A percentile compares a stretch with the other conserved stretches of the same genome.
These are phyloP conservation scores for Candida tallmaniae DNA, from an alignment of 805 yeast species.

Conservation along the genomic window DNA sequence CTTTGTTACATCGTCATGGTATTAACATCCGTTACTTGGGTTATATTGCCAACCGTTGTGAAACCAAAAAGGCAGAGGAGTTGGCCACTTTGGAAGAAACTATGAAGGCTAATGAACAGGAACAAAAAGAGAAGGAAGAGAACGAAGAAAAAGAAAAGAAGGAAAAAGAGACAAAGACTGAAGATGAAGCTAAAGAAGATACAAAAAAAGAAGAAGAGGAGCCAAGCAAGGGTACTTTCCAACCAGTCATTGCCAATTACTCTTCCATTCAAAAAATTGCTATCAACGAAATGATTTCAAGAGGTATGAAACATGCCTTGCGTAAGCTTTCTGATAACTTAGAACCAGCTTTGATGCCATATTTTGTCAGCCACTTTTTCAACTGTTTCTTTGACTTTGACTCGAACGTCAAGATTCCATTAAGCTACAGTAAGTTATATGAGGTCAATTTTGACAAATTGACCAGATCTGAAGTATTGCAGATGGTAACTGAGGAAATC, in stretches of 20 bases:
- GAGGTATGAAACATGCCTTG: conserved; percentile 74
- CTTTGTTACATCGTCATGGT: conserved; percentile 72
- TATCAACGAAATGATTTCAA: conserved; percentile 68
- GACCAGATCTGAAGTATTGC: conserved; percentile 42
- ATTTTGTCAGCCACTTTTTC: conserved; percentile 64
- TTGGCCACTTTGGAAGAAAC: conserved; percentile 15
- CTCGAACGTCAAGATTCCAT: conserved; percentile 36
- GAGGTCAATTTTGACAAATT: conserved; percentile 41
- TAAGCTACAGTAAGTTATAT: conserved; percentile 42
- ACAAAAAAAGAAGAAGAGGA: conserved; percentile 26
- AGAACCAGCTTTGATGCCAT: conserved; percentile 54
- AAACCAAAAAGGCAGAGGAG: conserved; percentile 16
- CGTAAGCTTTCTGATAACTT: conserved; percentile 42
- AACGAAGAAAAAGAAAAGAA: conserved; percentile 21
- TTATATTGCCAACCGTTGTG: conserved; percentile 39
- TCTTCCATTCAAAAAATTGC: conserved; percentile 45
- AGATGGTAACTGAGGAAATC: conserved; percentile 50
- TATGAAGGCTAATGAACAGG: conserved; percentile 22
- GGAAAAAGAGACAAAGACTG: conserved; percentile 18
- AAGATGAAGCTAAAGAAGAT: conserved; percentile 20
- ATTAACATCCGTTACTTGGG: conserved; percentile 89
- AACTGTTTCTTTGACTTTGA: conserved; percentile 59
- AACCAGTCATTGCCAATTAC: conserved; percentile 40
- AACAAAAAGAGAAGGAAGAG: conserved; percentile 20
- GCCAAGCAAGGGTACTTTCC: conserved; percentile 34